These are phyloP conservation scores for Cyclospora cayetanensis DNA, from an alignment of 169 alveolate species.

Conservation along the genomic window DNA sequence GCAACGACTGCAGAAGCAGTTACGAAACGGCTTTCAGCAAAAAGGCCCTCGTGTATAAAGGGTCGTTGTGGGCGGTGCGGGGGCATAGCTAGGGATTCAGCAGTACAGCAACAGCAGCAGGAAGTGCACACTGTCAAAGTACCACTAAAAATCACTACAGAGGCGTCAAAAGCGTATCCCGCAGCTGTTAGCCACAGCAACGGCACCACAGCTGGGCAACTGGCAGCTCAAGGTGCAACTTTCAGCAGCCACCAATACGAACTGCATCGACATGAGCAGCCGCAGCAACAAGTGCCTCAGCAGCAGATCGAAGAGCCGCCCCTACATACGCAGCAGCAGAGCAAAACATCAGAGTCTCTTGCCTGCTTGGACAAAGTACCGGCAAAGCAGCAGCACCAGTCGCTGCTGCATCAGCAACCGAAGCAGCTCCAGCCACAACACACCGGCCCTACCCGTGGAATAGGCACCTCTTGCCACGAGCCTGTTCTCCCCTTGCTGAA, in stretches of 20 bases:
- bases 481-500: no score
- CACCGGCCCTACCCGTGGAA: no score
- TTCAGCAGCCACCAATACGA: not conserved
- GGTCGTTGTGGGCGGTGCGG: conserved; percentile 27
- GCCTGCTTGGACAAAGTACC: not conserved
- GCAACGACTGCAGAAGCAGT: conserved; percentile 19
- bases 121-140: not conserved
- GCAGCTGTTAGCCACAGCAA: no score
- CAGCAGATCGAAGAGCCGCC: not conserved
- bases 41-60: not conserved
- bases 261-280: not conserved
- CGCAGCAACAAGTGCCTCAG: not conserved
- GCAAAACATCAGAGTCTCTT: no score
- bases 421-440: conserved; percentile 19
- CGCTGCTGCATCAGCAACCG: conserved; percentile 20
- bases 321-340: no score
- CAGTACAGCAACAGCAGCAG: not conserved
- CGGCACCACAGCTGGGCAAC: not conserved
- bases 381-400: not conserved
- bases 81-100: not conserved
- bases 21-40: not conserved
- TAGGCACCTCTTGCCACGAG: no score
- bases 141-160: not conserved
- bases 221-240: not conserved
- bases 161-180: no score